Conservation (phyloP, 2,329 filamentous ascomycete genomes). For the Lasiodiplodia sp. region DNA sequence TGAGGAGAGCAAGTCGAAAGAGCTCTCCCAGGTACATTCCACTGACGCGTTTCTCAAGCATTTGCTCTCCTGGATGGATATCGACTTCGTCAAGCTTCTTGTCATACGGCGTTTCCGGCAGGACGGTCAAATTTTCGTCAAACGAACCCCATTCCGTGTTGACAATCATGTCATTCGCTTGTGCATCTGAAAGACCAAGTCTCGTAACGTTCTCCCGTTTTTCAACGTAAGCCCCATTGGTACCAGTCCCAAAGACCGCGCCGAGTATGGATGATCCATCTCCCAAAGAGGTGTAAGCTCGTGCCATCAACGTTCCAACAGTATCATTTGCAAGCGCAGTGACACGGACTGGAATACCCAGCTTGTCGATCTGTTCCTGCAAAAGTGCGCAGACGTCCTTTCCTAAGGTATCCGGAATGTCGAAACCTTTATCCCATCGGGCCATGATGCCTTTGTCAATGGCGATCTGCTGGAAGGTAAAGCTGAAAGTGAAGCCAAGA, state of each 20-base stretch:
- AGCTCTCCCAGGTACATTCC: conserved; percentile 99
- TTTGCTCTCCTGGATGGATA: conserved; percentile 60
- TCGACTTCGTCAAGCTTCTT: conserved; percentile 52
- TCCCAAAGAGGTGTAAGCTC: conserved; percentile 82
- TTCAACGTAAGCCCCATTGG: conserved; percentile 95
- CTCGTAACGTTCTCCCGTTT: conserved; percentile 82
- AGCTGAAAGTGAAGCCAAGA: conserved; percentile 95
- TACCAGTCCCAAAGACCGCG: conserved; percentile 92
- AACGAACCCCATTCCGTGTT: conserved; percentile 99
- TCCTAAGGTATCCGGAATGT: conserved; percentile 90
- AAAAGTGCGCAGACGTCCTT: conserved; percentile 89
- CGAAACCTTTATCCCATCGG: conserved; percentile 97
- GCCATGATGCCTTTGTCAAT: conserved; percentile 93
- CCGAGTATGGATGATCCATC: conserved; percentile 73
- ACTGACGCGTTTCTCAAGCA: conserved; percentile 98
- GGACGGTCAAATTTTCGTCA: conserved; percentile 89
- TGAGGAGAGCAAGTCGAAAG: conserved; percentile 76
- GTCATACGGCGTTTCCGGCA: conserved; percentile 77
- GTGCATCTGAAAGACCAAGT: neutral
- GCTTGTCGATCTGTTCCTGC: conserved; percentile 75
- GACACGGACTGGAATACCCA: conserved; percentile 82
- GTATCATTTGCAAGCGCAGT: conserved; percentile 92
- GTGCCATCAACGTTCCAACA: conserved; percentile 89
- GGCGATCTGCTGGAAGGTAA: conserved; percentile 90
- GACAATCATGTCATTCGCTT: conserved; percentile 72